phyloP scores from a whole-genome alignment of 2,329 filamentous ascomycete genomes.

The Neopestalotiopsis clavispora region DNA sequence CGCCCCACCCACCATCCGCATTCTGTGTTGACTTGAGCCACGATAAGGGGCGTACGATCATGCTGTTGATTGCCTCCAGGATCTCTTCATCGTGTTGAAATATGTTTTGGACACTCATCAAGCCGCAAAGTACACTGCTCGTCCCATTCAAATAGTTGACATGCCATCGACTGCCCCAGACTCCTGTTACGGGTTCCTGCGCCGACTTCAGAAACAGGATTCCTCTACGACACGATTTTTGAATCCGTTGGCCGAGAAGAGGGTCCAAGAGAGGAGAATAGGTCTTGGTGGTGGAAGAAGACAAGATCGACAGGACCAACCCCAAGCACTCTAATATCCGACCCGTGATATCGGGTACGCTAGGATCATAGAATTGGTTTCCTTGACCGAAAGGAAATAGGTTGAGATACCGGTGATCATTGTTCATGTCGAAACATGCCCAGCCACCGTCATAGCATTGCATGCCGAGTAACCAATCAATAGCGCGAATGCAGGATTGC shows the following conservation, averaged over 20 bases:
- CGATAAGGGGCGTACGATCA: slow-evolving; percentile 16
- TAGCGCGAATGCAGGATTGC: slow-evolving; percentile 13
- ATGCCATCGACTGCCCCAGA: slow-evolving; percentile 40
- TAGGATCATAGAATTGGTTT: slow-evolving; percentile 38
- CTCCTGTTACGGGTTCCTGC: slow-evolving; percentile 31
- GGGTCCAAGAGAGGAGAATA: neutral
- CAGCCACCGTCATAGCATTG: slow-evolving; percentile 42
- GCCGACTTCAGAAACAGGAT: slow-evolving; percentile 28
- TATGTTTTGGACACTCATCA: slow-evolving; percentile 23
- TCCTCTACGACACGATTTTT: slow-evolving; percentile 21
- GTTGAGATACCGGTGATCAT: slow-evolving; percentile 38
- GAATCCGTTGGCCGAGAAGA: neutral
- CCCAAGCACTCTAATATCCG: slow-evolving; percentile 27
- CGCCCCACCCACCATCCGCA: slow-evolving; percentile 38
- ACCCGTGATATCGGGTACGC: slow-evolving; percentile 38
- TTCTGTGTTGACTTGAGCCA: slow-evolving; percentile 35
- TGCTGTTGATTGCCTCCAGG: neutral
- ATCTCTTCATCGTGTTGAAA: slow-evolving; percentile 19
- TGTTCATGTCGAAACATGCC: slow-evolving; percentile 40
- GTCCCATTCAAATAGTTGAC: slow-evolving; percentile 41
- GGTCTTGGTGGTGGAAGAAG: neutral
- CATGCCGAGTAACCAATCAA: slow-evolving; percentile 39
- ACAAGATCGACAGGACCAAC: slow-evolving; percentile 10
- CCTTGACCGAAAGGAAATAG: slow-evolving; percentile 42
- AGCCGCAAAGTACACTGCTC: slow-evolving; percentile 34